Evolutionary conservation across 1,284 basidiomycete genomes (phyloP).

Genomic region (Exobasidium cylindrosporum): DNA sequence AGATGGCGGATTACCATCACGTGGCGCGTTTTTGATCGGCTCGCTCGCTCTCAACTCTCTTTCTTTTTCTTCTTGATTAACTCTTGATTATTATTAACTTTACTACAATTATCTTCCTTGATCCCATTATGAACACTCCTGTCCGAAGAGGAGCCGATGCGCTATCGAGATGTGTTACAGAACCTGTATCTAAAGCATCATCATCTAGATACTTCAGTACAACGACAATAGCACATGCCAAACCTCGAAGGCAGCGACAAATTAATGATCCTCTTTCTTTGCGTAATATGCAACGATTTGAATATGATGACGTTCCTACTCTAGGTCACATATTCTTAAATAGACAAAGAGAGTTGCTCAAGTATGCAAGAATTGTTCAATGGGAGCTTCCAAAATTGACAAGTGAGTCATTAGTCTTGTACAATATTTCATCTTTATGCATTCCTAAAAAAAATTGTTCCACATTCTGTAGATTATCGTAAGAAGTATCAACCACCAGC

Average conservation of each 20-base stretch:
- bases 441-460: slow-evolving; percentile 1
- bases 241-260: slow-evolving; percentile 35
- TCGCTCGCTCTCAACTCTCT: too few relatives aligned
- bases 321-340: slow-evolving; percentile 44
- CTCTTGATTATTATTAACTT: too few relatives aligned
- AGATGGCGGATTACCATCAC: too few relatives aligned
- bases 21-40: too few relatives aligned
- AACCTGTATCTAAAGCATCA: too few relatives aligned
- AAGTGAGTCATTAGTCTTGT: slow-evolving; percentile 18
- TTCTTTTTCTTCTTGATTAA: too few relatives aligned
- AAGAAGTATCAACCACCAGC: slow-evolving; percentile 48
- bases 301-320: slow-evolving; percentile 51
- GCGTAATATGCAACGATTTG: slow-evolving; percentile 39
- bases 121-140: too few relatives aligned
- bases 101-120: too few relatives aligned
- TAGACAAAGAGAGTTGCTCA: slow-evolving; percentile 43
- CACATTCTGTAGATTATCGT: slow-evolving; percentile 33
- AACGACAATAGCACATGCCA: slow-evolving; percentile 24
- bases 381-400: slow-evolving; percentile 50
- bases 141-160: too few relatives aligned
- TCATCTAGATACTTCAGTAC: slow-evolving; percentile 27
- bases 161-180: too few relatives aligned
- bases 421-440: background rate
- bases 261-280: slow-evolving; percentile 34
- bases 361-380: slow-evolving; percentile 37